A percentile compares a stretch with the other conserved stretches of the same genome.
These are phyloP conservation scores for Scolecobasidium constrictum DNA, from an alignment of 2,329 filamentous ascomycete genomes.

Conservation along the genomic window DNA sequence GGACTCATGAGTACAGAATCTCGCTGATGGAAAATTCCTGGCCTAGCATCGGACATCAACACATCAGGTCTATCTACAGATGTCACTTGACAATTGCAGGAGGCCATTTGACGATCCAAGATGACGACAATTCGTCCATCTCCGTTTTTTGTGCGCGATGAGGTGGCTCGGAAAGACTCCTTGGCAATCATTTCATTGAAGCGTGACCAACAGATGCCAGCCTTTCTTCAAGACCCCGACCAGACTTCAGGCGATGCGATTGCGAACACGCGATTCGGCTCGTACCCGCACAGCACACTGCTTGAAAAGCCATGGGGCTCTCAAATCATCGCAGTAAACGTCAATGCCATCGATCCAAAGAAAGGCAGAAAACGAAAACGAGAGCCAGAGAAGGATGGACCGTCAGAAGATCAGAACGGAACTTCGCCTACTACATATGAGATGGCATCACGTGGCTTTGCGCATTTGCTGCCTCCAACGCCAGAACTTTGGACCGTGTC, in stretches of 20 bases:
- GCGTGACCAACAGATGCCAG: conserved; percentile 71
- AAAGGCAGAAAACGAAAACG: conserved; percentile 36
- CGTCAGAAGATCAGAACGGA: conserved; percentile 20
- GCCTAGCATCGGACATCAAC: too few relatives aligned
- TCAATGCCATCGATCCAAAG: conserved; percentile 68
- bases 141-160: conserved; percentile 67
- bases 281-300: conserved; percentile 43
- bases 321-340: conserved; percentile 78
- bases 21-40: too few relatives aligned
- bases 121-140: too few relatives aligned
- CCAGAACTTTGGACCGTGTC: conserved; percentile 75
- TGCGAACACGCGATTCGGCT: conserved; percentile 88
- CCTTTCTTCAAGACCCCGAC: conserved; percentile 40
- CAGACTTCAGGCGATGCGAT: conserved; percentile 30
- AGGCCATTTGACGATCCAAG: too few relatives aligned
- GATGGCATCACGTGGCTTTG: conserved; percentile 44
- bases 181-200: conserved; percentile 82
- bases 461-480: conserved; percentile 68
- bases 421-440: conserved; percentile 11
- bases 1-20: too few relatives aligned
- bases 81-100: too few relatives aligned
- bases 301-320: conserved; percentile 78
- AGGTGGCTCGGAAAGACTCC: conserved; percentile 48
- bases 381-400: conserved; percentile 23
- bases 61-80: too few relatives aligned